Base-by-base conservation (phyloP, 371 early-diverging fungal species). In the Smittium mucronatum region DNA sequence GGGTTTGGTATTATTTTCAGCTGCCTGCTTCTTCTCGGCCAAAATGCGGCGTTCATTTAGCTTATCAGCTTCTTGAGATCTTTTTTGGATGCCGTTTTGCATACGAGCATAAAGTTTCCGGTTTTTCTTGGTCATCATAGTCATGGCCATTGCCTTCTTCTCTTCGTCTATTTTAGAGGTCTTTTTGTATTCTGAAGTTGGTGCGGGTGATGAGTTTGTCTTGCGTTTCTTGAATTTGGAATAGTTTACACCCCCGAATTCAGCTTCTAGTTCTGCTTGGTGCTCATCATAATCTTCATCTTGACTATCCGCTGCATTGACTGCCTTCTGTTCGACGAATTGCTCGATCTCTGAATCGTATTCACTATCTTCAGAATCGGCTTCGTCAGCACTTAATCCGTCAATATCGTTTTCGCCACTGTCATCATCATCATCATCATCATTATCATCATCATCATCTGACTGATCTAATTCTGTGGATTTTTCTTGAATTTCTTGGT, bases 121-220 rank as follows among this genome's bases (percentile, higher is more conserved):
- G 73, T 95, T 89, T 83, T 92, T 93, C 82, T 90, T 92, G 71
- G 86, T 84, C 92, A 97, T 93, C 93, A 97, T 92, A 58, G 90
- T 89, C 70, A 87, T 89, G 64, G 90, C 88, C 81, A 97, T 83
- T 75, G 89, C 89, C 82, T 91, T 86, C 57, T 77, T 80, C 75
- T 97, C 95, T 68, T 85, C 87, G 67, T 88, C 90, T 74, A 91
- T 92, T n/a, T 79, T 75, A 71, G 90, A 87, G 0, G 72, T 73
- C 80, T 78, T 80, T 70, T 78, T 73, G 61, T 76, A 79, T 75
- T 82, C 81, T 71, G 76, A 80, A 29, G 73, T 74, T 63, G 78
- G 77, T 75, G 73, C 35, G n/a, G 69, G 71, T 78, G 74, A 70
- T 81, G 73, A 60, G 35, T 33, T 36, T 60, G 34, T 25, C n/a